Evolutionary conservation across 306 rosid genomes (phyloP), one percentile per base, ranked within the genome.

Genomic region (Pyrus bretschneideri): DNA sequence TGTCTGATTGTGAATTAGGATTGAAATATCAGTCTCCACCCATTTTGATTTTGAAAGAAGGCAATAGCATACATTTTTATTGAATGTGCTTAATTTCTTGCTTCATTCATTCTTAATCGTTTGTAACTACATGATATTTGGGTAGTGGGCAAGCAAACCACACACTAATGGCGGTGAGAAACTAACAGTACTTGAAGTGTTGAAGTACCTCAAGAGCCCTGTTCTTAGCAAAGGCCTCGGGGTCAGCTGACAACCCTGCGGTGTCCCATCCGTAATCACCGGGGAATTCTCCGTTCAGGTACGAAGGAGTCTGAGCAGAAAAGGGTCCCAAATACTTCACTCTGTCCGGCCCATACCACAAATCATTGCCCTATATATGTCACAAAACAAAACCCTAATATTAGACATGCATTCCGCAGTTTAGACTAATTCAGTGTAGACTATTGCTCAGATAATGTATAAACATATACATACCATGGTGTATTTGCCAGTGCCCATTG

Each of bases 181-280:
- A 63, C 35, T n/a, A 45, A 80, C 45, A 31, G 58, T 23, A 31
- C 51, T 23, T 19, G 42, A 63, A 29, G 21, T 69, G 38, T 71
- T 59, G n/a, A 22, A 13, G n/a, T 75, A 87, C 97, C 97, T 90
- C 98, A 85, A 94, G 96, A 86, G 97, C 94, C 88, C 93, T 85
- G 86, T 93, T 94, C 81, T 71, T 94, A 73, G 93, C 94, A 81
- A 93, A 91, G 45, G 98, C 97, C 87, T 93, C 96, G 0, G 97
- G 96, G 67, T 93, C 97, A 75, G 96, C 97, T 78, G 93, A 91
- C 77, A 91, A 83, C 1, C 94, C 97, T 23, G 97, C 97, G 72
- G 94, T 88, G 84, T 91, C 96, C 96, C 96, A 91, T 58, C 96
- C 94, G 79, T 93, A 93, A 81, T 91, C 97, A 4, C 94, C 94